A percentile compares a stretch with the other conserved stretches of the same genome.
These are phyloP conservation scores for Penicillium griseofulvum DNA, from an alignment of 2,329 filamentous ascomycete genomes.

Conservation along the genomic window DNA sequence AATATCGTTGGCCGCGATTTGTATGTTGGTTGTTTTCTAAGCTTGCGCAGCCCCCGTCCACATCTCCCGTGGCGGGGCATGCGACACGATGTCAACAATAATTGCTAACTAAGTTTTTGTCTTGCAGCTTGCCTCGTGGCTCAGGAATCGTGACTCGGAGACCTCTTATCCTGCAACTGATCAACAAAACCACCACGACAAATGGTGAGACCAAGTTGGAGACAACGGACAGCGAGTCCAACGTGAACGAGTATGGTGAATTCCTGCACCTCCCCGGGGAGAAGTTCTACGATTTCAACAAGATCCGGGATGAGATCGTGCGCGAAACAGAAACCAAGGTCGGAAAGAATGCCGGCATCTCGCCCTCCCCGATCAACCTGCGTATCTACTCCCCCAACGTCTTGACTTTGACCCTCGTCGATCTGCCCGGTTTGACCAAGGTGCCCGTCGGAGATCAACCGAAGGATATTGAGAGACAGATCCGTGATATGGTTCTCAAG, in stretches of 20 bases:
- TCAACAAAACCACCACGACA: slow-evolving; percentile 72
- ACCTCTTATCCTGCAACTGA: slow-evolving; percentile 94
- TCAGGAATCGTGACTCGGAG: slow-evolving; percentile 96
- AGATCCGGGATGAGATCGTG: slow-evolving; percentile 96
- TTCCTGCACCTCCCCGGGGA: slow-evolving; percentile 96
- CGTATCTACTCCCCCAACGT: slow-evolving; percentile 98
- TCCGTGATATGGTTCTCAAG: slow-evolving; percentile 96
- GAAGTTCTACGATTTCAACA: slow-evolving; percentile 97
- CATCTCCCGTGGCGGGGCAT: slow-evolving; percentile 16
- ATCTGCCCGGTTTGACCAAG: slow-evolving; percentile 93
- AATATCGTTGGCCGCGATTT: slow-evolving; percentile 99
- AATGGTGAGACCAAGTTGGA: slow-evolving; percentile 70
- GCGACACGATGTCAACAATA: slow-evolving; percentile 19
- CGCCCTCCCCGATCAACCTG: slow-evolving; percentile 92
- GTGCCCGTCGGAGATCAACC: slow-evolving; percentile 96
- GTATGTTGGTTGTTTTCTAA: slow-evolving; percentile 56
- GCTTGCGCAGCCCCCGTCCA: slow-evolving; percentile 1
- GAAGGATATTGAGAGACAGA: slow-evolving; percentile 93
- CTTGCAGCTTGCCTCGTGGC: slow-evolving; percentile 82
- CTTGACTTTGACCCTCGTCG: slow-evolving; percentile 91
- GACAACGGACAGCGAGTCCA: slow-evolving; percentile 80
- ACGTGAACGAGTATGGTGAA: slow-evolving; percentile 96
- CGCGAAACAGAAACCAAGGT: slow-evolving; percentile 96
- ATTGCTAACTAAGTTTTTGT: slow-evolving; percentile 26
- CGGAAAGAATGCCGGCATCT: slow-evolving; percentile 93